Percentiles rank a stretch among this genome's conserved stretches.
Evolutionary conservation across 2,329 filamentous ascomycete genomes (phyloP).

Genomic region (Sporothrix protearum): DNA sequence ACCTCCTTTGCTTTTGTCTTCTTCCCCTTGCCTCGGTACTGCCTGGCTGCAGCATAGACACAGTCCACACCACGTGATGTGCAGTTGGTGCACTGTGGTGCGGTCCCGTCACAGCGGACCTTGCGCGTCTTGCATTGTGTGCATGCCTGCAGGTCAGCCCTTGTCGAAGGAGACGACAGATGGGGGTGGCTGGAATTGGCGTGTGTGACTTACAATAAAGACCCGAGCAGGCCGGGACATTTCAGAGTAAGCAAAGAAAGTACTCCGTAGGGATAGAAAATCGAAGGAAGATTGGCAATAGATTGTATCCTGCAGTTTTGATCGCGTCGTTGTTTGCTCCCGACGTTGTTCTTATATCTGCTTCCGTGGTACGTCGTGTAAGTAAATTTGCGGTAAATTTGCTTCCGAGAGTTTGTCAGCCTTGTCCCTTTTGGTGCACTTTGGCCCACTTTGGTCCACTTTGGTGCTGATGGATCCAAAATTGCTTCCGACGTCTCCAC

Average conservation of each 20-base stretch:
- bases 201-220: neutral
- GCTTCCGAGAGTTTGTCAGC: neutral
- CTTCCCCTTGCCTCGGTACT: neutral
- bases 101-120: neutral
- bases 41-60: neutral
- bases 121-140: conserved; percentile 7
- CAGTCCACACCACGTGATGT: neutral
- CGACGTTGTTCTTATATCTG: neutral
- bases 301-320: neutral
- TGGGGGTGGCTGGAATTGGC: neutral
- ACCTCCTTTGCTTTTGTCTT: neutral
- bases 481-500: neutral
- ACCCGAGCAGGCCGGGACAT: conserved; percentile 2
- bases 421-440: neutral
- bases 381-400: neutral
- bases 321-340: neutral
- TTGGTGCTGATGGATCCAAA: neutral
- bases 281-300: too few species aligned
- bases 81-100: neutral
- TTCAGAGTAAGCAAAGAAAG: neutral
- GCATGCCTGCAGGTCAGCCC: neutral
- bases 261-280: too few species aligned
- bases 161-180: too few species aligned
- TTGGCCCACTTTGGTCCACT: neutral
- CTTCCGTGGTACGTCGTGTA: neutral